Percentiles rank a stretch among this genome's conserved stretches.
These are phyloP conservation scores for Salvia sclarea DNA, from an alignment of 305 asterid genomes.

Conservation along the genomic window DNA sequence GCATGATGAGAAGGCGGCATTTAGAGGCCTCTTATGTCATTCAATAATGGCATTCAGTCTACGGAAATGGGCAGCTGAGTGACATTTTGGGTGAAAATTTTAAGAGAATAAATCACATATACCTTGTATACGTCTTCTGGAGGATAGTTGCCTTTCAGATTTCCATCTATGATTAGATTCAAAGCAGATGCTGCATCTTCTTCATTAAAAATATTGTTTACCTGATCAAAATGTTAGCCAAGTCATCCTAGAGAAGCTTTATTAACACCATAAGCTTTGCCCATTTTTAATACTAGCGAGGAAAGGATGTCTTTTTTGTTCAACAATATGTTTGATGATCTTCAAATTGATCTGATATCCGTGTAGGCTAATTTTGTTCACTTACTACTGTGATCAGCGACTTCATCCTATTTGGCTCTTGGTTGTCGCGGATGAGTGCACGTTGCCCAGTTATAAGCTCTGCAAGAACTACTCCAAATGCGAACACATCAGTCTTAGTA, in stretches of 20 bases:
- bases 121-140: conserved; percentile 70
- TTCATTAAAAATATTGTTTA: conserved; percentile 46
- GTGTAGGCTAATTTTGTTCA: not conserved
- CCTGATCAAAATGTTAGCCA: conserved; percentile 38
- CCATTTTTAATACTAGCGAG: not conserved
- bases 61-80: not conserved
- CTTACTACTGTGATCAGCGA: conserved; percentile 80
- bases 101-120: conserved; percentile 6
- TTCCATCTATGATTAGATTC: conserved; percentile 49
- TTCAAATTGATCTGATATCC: not conserved
- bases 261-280: not conserved
- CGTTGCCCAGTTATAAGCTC: conserved; percentile 88
- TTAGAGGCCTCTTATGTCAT: not conserved
- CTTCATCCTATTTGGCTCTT: conserved; percentile 67
- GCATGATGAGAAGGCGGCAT: conserved; percentile 13
- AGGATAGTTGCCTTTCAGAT: conserved; percentile 67
- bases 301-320: not conserved
- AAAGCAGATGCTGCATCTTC: conserved; percentile 64
- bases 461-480: conserved; percentile 87
- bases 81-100: not conserved
- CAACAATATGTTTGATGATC: not conserved
- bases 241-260: not conserved
- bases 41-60: not conserved
- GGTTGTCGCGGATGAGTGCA: conserved; percentile 66
- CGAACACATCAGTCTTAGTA: conserved; percentile 80